These are phyloP conservation scores for Saururus chinensis DNA, from an alignment of 164 flowering plant genomes.

Conservation along the genomic window DNA sequence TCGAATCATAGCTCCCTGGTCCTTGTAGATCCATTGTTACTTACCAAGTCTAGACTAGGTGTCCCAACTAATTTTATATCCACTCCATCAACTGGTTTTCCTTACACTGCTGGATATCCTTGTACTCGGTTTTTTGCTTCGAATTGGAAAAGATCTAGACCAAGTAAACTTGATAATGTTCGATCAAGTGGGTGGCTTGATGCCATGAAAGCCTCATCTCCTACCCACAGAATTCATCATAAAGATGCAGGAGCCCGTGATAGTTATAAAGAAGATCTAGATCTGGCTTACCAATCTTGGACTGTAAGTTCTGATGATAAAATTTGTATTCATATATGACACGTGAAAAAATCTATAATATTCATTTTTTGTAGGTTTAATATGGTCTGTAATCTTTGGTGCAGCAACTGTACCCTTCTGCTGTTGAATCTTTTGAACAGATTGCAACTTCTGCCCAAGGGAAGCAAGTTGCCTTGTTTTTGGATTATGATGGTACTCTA, in stretches of 20 bases:
- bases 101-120: conserved; percentile 1
- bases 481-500: conserved; percentile 91
- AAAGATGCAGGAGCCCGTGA: not conserved
- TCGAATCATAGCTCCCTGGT: conserved; percentile 3
- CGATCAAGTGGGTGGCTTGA: conserved; percentile 9
- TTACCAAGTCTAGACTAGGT: conserved; percentile 9
- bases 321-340: not conserved
- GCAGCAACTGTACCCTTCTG: conserved; percentile 65
- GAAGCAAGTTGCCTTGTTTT: conserved; percentile 67
- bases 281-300: conserved; percentile 5
- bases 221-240: conserved; percentile 2
- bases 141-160: conserved; percentile 1
- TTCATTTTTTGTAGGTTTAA: too few species aligned
- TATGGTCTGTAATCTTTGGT: too few species aligned
- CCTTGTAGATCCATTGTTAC: conserved; percentile 7
- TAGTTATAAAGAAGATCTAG: not conserved
- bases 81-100: not conserved
- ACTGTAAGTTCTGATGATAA: not conserved
- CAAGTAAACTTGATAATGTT: conserved; percentile 8
- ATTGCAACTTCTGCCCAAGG: conserved; percentile 50
- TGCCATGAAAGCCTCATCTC: conserved; percentile 12
- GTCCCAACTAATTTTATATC: conserved; percentile 4
- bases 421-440: conserved; percentile 55
- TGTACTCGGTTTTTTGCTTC: not conserved
- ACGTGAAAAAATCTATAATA: too few species aligned